Percentiles rank a stretch among this genome's conserved stretches.
These are phyloP conservation scores for Kurtzmaniella quercitrusa DNA, from an alignment of 1,139 yeast genomes.

Conservation along the genomic window DNA sequence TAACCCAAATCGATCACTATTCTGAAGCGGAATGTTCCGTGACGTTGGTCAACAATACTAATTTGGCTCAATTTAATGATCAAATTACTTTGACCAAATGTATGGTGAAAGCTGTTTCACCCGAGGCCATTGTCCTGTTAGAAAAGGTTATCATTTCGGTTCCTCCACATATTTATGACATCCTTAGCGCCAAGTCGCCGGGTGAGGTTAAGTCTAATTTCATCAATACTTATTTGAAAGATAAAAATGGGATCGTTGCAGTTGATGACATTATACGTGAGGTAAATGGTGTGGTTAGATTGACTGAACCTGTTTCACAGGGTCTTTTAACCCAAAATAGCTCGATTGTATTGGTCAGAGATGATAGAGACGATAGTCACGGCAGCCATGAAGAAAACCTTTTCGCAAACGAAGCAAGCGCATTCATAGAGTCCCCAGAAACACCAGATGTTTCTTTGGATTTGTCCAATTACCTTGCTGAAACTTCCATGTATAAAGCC, in stretches of 20 bases:
- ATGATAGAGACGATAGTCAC: constrained; percentile 8
- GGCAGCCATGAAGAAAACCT: constrained; percentile 7
- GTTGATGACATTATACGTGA: constrained; percentile 32
- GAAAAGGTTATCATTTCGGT: constrained; percentile 35
- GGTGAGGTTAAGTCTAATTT: constrained; percentile 26
- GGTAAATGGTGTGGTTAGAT: constrained; percentile 49
- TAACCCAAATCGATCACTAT: constrained; percentile 26
- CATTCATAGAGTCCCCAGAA: neutral
- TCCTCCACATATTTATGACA: constrained; percentile 41
- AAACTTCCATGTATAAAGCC: neutral
- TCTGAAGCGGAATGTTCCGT: constrained; percentile 19
- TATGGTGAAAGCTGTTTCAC: constrained; percentile 28
- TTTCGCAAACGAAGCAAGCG: neutral
- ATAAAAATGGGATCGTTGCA: constrained; percentile 31
- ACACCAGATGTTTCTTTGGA: neutral
- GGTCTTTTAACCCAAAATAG: constrained; percentile 49
- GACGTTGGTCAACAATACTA: constrained; percentile 35
- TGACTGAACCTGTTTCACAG: constrained; percentile 73
- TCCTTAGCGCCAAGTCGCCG: constrained; percentile 26
- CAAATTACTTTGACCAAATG: constrained; percentile 33
- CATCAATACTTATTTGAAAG: constrained; percentile 21
- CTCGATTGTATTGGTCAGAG: constrained; percentile 50
- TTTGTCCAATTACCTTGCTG: neutral
- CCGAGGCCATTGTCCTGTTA: constrained; percentile 25
- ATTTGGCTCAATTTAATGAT: constrained; percentile 27